Conservation (phyloP, 2,329 filamentous ascomycete species). For the Claviceps africana region DNA sequence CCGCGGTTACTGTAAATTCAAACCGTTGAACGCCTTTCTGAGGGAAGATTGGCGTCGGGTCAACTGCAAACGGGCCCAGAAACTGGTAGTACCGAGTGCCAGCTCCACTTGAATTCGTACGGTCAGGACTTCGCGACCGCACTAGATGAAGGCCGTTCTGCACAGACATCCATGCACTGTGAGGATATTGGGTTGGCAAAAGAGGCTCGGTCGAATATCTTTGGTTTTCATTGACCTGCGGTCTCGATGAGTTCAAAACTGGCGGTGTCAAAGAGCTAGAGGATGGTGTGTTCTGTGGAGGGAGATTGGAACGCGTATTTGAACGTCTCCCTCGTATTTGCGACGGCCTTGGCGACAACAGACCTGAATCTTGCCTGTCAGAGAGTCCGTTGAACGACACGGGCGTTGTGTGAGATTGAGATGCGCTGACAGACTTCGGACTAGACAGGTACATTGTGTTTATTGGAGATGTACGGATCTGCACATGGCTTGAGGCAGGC, state of each 20-base stretch:
- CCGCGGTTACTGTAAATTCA: conserved; percentile 29
- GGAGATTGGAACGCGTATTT: neutral
- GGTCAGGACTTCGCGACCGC: conserved; percentile 33
- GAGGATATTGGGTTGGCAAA: conserved; percentile 23
- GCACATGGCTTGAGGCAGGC: neutral
- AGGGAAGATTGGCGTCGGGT: conserved; percentile 27
- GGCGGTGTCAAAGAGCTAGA: neutral
- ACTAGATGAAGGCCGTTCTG: conserved; percentile 31
- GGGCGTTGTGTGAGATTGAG: neutral
- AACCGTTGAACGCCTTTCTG: conserved; percentile 27
- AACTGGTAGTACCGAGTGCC: conserved; percentile 40
- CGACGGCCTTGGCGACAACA: neutral
- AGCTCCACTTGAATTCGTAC: conserved; percentile 17
- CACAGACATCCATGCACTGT: conserved; percentile 25
- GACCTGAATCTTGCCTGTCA: neutral
- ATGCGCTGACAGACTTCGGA: neutral
- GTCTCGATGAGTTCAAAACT: neutral
- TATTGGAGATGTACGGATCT: neutral
- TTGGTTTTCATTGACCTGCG: neutral
- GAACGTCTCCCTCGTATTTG: neutral
- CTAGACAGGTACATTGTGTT: neutral
- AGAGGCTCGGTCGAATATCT: conserved; percentile 5
- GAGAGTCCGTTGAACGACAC: neutral
- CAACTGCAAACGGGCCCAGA: conserved; percentile 35
- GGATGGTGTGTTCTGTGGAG: neutral